A percentile compares a stretch with the other conserved stretches of the same genome.
phyloP scores from a whole-genome alignment of 1,284 basidiomycete species.

The Vanrija sp. region DNA sequence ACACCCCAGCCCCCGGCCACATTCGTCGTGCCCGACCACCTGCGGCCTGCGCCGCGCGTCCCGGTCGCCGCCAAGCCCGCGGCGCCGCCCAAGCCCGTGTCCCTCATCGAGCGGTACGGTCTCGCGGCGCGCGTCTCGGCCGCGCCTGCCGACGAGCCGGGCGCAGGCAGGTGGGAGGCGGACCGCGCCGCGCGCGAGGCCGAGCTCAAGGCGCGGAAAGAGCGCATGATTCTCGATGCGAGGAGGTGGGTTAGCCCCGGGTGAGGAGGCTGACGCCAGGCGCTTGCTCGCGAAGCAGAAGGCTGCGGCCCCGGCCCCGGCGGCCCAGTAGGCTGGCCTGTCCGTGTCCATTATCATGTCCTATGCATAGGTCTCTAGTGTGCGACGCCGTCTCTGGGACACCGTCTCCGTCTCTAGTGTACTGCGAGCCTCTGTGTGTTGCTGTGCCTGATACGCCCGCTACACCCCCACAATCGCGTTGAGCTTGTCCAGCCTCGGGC shows the following conservation, averaged over 20 bases:
- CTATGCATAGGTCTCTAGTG: conserved; percentile 1
- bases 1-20: conserved; percentile 10
- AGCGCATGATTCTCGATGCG: conserved; percentile 45
- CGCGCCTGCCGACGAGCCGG: neutral
- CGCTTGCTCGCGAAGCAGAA: conserved; percentile 40
- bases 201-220: conserved; percentile 41
- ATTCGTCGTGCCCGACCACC: conserved; percentile 13
- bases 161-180: conserved; percentile 36
- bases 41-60: conserved; percentile 5
- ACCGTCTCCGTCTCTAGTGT: conserved; percentile 5
- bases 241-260: conserved; percentile 32
- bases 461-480: conserved; percentile 39
- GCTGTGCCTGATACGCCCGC: neutral
- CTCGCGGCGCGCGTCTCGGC: conserved; percentile 21
- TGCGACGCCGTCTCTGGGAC: no score
- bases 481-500: conserved; percentile 57
- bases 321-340: conserved; percentile 15
- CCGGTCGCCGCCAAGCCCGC: conserved; percentile 5
- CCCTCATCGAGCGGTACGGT: conserved; percentile 39
- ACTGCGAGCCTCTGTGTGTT: no score
- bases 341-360: neutral
- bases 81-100: conserved; percentile 11
- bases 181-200: conserved; percentile 40
- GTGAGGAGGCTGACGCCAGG: conserved; percentile 15
- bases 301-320: conserved; percentile 20